These are phyloP conservation scores for Rubia yunnanensis DNA, from an alignment of 257 asterid genomes.

Conservation along the genomic window DNA sequence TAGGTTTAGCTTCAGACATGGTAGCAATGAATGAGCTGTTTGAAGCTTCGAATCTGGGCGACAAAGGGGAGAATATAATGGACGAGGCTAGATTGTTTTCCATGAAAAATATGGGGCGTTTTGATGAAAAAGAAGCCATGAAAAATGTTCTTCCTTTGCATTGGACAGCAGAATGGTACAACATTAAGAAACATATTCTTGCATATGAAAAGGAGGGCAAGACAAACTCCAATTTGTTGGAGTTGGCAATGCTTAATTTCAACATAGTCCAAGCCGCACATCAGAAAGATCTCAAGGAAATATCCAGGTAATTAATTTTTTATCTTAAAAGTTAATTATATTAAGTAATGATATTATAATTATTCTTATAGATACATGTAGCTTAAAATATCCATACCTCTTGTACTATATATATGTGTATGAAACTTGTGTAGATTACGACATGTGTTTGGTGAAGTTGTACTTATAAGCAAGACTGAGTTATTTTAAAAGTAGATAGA, in stretches of 20 bases:
- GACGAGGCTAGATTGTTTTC: slow-evolving; percentile 20
- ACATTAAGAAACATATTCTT: slow-evolving; percentile 30
- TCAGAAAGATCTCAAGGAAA: slow-evolving; percentile 47
- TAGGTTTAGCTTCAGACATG: slow-evolving; percentile 3
- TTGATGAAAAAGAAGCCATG: slow-evolving; percentile 1
- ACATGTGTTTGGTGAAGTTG: no score
- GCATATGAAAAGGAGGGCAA: slow-evolving; percentile 5
- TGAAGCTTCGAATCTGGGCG: slow-evolving; percentile 46
- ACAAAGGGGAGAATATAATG: slow-evolving; percentile 26
- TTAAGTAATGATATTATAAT: no score
- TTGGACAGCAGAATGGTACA: slow-evolving; percentile 47
- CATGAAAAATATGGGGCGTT: background rate
- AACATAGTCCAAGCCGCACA: slow-evolving; percentile 46
- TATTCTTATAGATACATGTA: no score
- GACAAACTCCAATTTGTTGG: slow-evolving; percentile 17
- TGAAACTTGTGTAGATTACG: no score
- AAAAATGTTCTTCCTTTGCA: slow-evolving; percentile 24
- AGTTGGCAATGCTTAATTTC: slow-evolving; percentile 51
- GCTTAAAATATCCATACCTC: no score
- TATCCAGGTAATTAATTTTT: slow-evolving; percentile 32
- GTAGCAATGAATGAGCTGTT: slow-evolving; percentile 25
- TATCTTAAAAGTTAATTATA: no score
- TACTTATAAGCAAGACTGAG: no score
- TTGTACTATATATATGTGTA: no score
- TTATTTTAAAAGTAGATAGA: no score